Evolutionary conservation across 768 basidiomycete species (phyloP).

Genomic region (Daedaleopsis sinensis): DNA sequence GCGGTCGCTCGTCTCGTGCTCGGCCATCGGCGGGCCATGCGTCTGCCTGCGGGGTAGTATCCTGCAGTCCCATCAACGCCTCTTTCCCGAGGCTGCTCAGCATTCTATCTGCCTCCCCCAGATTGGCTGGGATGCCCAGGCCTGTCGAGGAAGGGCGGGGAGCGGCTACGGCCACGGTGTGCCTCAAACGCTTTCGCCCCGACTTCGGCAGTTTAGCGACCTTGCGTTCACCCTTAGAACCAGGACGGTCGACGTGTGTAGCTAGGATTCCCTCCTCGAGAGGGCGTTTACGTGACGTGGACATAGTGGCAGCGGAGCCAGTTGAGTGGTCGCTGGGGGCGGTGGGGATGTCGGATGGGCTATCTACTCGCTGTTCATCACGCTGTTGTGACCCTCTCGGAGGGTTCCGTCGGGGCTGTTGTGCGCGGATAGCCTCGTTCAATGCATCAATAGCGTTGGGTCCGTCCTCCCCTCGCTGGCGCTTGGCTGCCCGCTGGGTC

Average conservation of each 20-base stretch:
- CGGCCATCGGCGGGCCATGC: not conserved
- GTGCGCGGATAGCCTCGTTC: slow-evolving; percentile 1
- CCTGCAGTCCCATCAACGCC: not conserved
- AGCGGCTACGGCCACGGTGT: not conserved
- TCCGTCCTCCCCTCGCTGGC: not conserved
- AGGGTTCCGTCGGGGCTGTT: not conserved
- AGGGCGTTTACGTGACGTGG: not conserved
- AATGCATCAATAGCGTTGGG: not conserved
- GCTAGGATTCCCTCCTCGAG: not conserved
- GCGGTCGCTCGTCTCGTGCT: slow-evolving; percentile 1
- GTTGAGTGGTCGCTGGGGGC: not conserved
- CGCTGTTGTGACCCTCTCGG: not conserved
- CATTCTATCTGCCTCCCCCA: slow-evolving; percentile 18
- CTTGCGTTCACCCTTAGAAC: not conserved
- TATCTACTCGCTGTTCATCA: not conserved
- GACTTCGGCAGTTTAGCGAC: slow-evolving; percentile 1
- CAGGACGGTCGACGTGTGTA: not conserved
- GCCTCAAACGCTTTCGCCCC: not conserved
- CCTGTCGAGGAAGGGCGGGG: not conserved
- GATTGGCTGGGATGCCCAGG: not conserved
- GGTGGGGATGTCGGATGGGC: not conserved
- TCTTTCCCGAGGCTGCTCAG: slow-evolving; percentile 14
- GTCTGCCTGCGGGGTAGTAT: not conserved
- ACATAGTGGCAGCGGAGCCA: not conserved
- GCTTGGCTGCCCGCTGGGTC: not conserved